A percentile compares a stretch with the other conserved stretches of the same genome.
These are phyloP conservation scores for Camelina neglecta DNA, from an alignment of 345 rosid species.

Conservation along the genomic window DNA sequence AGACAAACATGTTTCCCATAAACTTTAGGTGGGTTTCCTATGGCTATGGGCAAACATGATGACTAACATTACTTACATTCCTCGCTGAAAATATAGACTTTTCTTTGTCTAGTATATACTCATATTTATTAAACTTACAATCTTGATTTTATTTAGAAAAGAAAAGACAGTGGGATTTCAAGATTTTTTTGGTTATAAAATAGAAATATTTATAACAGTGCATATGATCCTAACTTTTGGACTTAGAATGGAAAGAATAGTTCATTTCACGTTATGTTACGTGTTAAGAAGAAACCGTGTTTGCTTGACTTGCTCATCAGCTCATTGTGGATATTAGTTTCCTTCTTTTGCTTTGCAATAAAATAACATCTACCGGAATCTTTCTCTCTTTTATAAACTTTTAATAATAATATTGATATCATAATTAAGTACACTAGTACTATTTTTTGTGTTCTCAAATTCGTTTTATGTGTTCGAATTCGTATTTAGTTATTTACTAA, in stretches of 20 bases:
- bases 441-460: too few species aligned
- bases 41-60: too few species aligned
- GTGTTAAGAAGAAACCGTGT: conserved; percentile 44
- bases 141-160: too few species aligned
- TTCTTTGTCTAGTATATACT: too few species aligned
- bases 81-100: too few species aligned
- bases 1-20: conserved; percentile 41
- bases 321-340: conserved; percentile 25
- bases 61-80: too few species aligned
- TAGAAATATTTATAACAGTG: neutral
- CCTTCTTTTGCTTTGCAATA: neutral
- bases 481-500: too few species aligned
- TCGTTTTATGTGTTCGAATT: too few species aligned
- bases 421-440: too few species aligned
- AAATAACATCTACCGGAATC: conserved; percentile 12
- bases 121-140: too few species aligned
- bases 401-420: too few species aligned
- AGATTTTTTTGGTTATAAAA: neutral
- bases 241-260: conserved; percentile 17
- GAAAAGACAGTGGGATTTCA: neutral
- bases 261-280: conserved; percentile 43
- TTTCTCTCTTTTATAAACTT: neutral
- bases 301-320: conserved; percentile 39
- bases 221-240: neutral
- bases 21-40: neutral